Base-by-base conservation (phyloP, 2,329 filamentous ascomycete species). In the Stemphylium lycopersici region DNA sequence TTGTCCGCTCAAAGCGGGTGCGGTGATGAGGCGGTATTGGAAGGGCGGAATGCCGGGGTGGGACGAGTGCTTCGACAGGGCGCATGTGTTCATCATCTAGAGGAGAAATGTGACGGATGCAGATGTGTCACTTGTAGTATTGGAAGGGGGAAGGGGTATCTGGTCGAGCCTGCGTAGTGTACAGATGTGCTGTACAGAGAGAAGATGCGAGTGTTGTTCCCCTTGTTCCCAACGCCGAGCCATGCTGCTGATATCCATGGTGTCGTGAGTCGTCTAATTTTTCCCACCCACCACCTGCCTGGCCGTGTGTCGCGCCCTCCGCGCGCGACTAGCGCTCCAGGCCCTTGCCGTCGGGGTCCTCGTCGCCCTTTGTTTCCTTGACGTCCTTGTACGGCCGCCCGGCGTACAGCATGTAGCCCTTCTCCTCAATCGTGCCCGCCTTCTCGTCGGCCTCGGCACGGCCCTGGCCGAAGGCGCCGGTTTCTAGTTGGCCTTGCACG, bases 351-450 rank as follows among this genome's bases (percentile, higher is more conserved):
- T 69, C 69, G 10, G 63, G 61, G 22, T 66, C 67, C 39, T 72
- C 67, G 16, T 72, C 63, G 10, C 68, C 67, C 47, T 65, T 65
- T 3, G 65, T 70, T 56, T 68, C 70, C 33, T 59, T 59, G 12
- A 71, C 65, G 4, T 56, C 59, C 55, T 72, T 69, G 38, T 68
- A 63, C 36, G 71, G 67, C 41, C 71, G 59, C 2, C 72, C 72
- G 0, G 72, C 72, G 56, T 75, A 75, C 29, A 75, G 53, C 72
- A 75, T 75, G 32, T 75, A 75, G 0, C 71, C 72, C 57, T 70
- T 74, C 65, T 74, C 72, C 52, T 74, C 72, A 16, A 74, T 73
- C 0, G 71, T 73, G 20, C 71, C 71, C 2, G 45, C 46, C 56
- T 73, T 74, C 40, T 71, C 71, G 42, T 73, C 71, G 10, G 58